Percentiles rank a stretch among this genome's conserved stretches.
phyloP scores from a whole-genome alignment of 2,329 filamentous ascomycete genomes.

The Beauveria medogensis region DNA sequence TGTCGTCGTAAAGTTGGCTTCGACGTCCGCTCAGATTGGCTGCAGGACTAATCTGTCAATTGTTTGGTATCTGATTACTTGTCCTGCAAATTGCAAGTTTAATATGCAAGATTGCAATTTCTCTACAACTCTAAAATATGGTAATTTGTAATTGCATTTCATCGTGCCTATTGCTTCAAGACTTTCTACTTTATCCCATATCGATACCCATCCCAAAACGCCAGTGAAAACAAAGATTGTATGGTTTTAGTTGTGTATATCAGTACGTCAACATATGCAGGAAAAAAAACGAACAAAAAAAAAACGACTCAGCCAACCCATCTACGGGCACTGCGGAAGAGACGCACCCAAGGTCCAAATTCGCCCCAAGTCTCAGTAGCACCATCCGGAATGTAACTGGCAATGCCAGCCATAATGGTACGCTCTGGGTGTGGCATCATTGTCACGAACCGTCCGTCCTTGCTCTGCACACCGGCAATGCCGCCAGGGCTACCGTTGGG shows the following conservation, averaged over 20 bases:
- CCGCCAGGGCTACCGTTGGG: slow-evolving; percentile 75
- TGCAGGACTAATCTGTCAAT: no score
- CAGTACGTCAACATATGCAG: neutral
- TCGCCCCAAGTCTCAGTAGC: slow-evolving; percentile 64
- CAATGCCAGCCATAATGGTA: slow-evolving; percentile 73
- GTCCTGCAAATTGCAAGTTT: no score
- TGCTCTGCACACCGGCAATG: slow-evolving; percentile 70
- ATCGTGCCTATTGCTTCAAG: neutral
- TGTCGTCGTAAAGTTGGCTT: no score
- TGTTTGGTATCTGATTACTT: no score
- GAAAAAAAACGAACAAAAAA: neutral
- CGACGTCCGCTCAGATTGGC: no score
- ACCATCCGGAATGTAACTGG: slow-evolving; percentile 59
- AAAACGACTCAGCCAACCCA: slow-evolving; percentile 60
- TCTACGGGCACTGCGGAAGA: slow-evolving; percentile 80
- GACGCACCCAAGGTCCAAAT: slow-evolving; percentile 73
- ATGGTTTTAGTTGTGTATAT: neutral
- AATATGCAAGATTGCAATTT: no score
- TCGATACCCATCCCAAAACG: neutral
- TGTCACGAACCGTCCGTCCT: slow-evolving; percentile 72
- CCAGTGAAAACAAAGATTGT: neutral
- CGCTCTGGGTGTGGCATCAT: slow-evolving; percentile 93
- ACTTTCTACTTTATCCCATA: neutral
- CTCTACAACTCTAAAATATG: neutral
- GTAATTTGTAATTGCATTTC: neutral